Percentiles rank a stretch among this genome's conserved stretches.
These are phyloP conservation scores for Pichia sp. DNA, from an alignment of 1,139 yeast genomes.

Conservation along the genomic window DNA sequence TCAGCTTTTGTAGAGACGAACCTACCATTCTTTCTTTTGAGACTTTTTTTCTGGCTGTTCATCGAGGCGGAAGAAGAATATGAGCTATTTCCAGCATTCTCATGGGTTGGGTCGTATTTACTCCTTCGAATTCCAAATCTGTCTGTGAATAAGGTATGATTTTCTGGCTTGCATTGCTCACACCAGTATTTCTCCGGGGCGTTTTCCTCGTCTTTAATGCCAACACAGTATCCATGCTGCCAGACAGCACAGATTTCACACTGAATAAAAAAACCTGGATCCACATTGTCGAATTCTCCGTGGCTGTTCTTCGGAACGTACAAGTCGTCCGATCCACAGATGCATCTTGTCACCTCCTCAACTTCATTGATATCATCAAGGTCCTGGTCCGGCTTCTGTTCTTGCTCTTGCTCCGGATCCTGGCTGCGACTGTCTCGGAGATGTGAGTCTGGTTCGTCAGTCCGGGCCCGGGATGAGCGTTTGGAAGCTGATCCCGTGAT, in stretches of 20 bases:
- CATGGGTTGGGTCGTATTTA: conserved; percentile 41
- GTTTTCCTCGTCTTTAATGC: conserved; percentile 63
- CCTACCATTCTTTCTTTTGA: conserved; percentile 23
- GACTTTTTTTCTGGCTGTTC: conserved; percentile 30
- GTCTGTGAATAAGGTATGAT: conserved; percentile 51
- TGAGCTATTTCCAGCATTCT: conserved; percentile 15
- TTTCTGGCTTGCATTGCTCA: conserved; percentile 80
- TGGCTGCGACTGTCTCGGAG: conserved; percentile 12
- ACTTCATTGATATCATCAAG: conserved; percentile 33
- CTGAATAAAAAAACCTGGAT: conserved; percentile 76
- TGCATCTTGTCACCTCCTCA: conserved; percentile 82
- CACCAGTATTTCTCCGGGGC: conserved; percentile 94
- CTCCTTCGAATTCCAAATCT: conserved; percentile 36
- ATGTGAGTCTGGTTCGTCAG: not conserved
- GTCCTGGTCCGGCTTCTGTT: conserved; percentile 29
- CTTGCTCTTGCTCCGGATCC: conserved; percentile 38
- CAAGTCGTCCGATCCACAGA: conserved; percentile 76
- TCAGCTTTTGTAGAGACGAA: not conserved
- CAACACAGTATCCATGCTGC: conserved; percentile 98
- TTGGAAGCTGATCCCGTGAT: conserved; percentile 2
- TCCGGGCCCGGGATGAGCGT: conserved; percentile 8
- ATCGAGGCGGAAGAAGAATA: not conserved
- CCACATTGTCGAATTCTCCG: conserved; percentile 55
- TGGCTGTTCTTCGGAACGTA: conserved; percentile 48
- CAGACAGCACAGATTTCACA: conserved; percentile 92